Conservation (phyloP, 2,329 filamentous ascomycete genomes). For the Clonostachys rhizophaga region DNA sequence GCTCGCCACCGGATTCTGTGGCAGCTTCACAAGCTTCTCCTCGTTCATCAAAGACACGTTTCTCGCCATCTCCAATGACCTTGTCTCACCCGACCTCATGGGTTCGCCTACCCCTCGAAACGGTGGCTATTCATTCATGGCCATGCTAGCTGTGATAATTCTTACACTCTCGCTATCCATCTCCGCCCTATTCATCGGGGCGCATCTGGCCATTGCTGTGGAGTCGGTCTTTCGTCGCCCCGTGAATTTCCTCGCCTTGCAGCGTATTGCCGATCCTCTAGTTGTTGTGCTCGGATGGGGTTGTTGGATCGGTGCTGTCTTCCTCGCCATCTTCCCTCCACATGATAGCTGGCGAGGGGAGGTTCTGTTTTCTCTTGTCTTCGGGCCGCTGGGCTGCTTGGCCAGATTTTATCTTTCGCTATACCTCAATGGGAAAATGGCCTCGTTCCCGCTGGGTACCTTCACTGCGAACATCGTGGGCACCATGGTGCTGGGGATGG, state of each 20-base stretch:
- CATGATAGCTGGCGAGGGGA: slow-evolving; percentile 71
- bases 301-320: slow-evolving; percentile 72
- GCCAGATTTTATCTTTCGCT: slow-evolving; percentile 69
- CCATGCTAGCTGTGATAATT: slow-evolving; percentile 70
- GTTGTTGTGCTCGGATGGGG: slow-evolving; percentile 63
- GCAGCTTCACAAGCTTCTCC: slow-evolving; percentile 87
- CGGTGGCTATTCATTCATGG: slow-evolving; percentile 79
- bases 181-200: slow-evolving; percentile 64
- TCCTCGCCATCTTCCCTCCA: slow-evolving; percentile 70
- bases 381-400: slow-evolving; percentile 77
- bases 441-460: slow-evolving; percentile 78
- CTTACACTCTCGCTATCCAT: slow-evolving; percentile 68
- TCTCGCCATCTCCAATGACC: slow-evolving; percentile 71
- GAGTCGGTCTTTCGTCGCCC: slow-evolving; percentile 51
- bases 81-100: slow-evolving; percentile 35
- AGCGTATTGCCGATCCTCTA: slow-evolving; percentile 58
- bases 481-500: slow-evolving; percentile 68
- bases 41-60: slow-evolving; percentile 79
- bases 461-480: slow-evolving; percentile 79
- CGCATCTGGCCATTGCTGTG: slow-evolving; percentile 65
- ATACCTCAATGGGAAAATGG: slow-evolving; percentile 61
- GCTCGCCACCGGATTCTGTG: slow-evolving; percentile 81
- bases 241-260: slow-evolving; percentile 50
- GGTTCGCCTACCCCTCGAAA: slow-evolving; percentile 44
- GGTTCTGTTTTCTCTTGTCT: slow-evolving; percentile 72